Evolutionary conservation across 441 rosid genomes (phyloP), one percentile per base, ranked within the genome.

Genomic region (Pelargonium cotyledonis): DNA sequence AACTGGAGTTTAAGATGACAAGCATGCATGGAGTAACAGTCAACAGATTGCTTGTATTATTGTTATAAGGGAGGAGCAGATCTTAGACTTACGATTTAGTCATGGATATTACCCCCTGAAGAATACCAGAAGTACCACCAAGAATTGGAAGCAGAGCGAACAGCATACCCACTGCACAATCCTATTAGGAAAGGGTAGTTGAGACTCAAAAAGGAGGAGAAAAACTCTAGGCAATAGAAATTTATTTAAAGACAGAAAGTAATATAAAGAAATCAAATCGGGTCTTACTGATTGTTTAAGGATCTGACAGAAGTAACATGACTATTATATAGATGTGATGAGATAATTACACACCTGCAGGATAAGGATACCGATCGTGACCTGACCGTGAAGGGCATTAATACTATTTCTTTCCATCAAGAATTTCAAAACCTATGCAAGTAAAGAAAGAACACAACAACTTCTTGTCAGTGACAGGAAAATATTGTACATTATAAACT

Each of bases 101-200:
- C 91, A 93, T 86, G 72, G 97, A 89, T 66, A 93, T 77, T 72
- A 89, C 80, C 84, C 97, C 97, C 80, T 93, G 96, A 79, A 91
- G 96, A 76, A 93, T 75, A 69, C 98, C 97, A 77, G 95, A 93
- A 70, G 87, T 84, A 63, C 98, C 98, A 74, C 97, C 95, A 70
- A 93, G 96, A 79, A 93, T 88, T 43, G 96, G 97, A 72, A 93
- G 98, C 80, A 93, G 83, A 82, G 98, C 98, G 84, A 91, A 93
- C 68, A 93, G 83, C 88, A 93, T 83, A 66, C 98, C 98, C 67
- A 91, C 98, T 58, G 96, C 97, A 85, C 97, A 93, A 72, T 93
- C 98, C 98, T 93, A 85, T 65, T 15, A 76, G 68, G 55, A 65
- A 63, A 4, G 65, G 26, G 63, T 8, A 68, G 44, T 7, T 10